Conservation (phyloP, 495 filamentous ascomycete genomes). For the Bacidia rubella region DNA sequence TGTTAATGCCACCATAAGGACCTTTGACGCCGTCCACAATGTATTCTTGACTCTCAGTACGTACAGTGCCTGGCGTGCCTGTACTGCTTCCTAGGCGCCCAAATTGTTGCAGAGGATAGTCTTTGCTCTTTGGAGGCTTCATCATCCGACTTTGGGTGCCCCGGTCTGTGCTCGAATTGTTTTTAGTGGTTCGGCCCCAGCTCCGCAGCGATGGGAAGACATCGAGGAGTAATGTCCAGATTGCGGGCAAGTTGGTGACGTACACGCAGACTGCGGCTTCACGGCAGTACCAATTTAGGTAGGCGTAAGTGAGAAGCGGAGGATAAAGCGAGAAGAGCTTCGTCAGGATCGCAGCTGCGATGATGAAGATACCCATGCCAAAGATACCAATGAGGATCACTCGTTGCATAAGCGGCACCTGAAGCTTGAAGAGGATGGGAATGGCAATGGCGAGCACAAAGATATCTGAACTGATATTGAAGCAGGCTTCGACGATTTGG, state of each 20-base stretch:
- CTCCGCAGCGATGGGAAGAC: slow-evolving; percentile 33
- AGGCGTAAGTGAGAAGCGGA: slow-evolving; percentile 26
- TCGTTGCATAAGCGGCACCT: slow-evolving; percentile 36
- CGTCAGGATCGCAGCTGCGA: slow-evolving; percentile 44
- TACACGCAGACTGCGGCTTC: slow-evolving; percentile 21
- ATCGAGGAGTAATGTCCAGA: slow-evolving; percentile 20
- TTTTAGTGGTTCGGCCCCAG: slow-evolving; percentile 31
- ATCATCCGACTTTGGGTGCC: slow-evolving; percentile 24
- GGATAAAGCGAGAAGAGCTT: slow-evolving; percentile 47
- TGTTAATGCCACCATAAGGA: slow-evolving; percentile 28
- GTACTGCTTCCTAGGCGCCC: slow-evolving; percentile 16
- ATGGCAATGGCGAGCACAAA: slow-evolving; percentile 45
- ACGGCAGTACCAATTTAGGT: slow-evolving; percentile 25
- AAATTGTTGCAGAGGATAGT: not conserved
- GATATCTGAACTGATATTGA: slow-evolving; percentile 49
- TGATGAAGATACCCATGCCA: slow-evolving; percentile 46
- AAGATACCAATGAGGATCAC: slow-evolving; percentile 32
- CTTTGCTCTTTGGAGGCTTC: slow-evolving; percentile 10
- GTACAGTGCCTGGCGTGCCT: slow-evolving; percentile 22
- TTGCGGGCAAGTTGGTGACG: slow-evolving; percentile 22
- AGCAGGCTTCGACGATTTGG: slow-evolving; percentile 37
- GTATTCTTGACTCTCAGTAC: slow-evolving; percentile 24
- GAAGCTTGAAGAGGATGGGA: slow-evolving; percentile 39
- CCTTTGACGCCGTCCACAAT: slow-evolving; percentile 31
- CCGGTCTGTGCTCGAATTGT: slow-evolving; percentile 23